Evolutionary conservation across 495 filamentous ascomycete species (phyloP), one percentile per base, ranked within the genome.

Genomic region (Hypomontagnella monticulosa): DNA sequence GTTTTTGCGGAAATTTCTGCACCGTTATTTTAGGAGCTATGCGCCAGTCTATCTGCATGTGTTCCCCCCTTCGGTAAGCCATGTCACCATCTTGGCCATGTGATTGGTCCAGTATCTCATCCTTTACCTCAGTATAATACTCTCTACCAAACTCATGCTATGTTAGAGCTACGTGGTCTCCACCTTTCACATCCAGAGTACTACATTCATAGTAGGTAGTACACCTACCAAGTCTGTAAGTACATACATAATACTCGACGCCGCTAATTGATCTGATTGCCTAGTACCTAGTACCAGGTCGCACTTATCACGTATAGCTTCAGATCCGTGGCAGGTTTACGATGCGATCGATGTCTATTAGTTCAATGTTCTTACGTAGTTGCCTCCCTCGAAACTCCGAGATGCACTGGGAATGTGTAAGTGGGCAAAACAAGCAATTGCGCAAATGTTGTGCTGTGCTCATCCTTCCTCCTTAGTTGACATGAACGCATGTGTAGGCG

Each of bases 41-140:
- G 16, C 20, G 19, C 42, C 20, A 47, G 32, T n/a, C 43, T 47
- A 32, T 38, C 59, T 69, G 60, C 60, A 59, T 64, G 54, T 33
- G 55, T 64, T 69, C 60, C 66, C 65, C 58, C 66, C 66, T 69
- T 69, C 66, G 66, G 66, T 69, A 69, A 69, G 66, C 66, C 54
- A 63, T 63, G 30, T 44, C 32, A 57, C 43, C 34, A 27, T 27
- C 15, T 52, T 14, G 33, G 34, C 4, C 2, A 27, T 41, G 7
- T 57, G 18, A 69, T 69, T 69, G 66, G 66, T 2, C 30, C 10
- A n/a, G 7, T 27, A 15, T 42, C 36, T 59, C 58, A 57, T 59
- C 42, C 53, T 66, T 53, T 49, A 50, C 63, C 57, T 66, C 49
- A 56, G 50, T 60, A 55, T 40, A 61, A 57, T 66, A 61, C 27